A percentile compares a stretch with the other conserved stretches of the same genome.
Conservation (phyloP, 2,329 filamentous ascomycete genomes). For the Aspergillus eucalypticola region DNA sequence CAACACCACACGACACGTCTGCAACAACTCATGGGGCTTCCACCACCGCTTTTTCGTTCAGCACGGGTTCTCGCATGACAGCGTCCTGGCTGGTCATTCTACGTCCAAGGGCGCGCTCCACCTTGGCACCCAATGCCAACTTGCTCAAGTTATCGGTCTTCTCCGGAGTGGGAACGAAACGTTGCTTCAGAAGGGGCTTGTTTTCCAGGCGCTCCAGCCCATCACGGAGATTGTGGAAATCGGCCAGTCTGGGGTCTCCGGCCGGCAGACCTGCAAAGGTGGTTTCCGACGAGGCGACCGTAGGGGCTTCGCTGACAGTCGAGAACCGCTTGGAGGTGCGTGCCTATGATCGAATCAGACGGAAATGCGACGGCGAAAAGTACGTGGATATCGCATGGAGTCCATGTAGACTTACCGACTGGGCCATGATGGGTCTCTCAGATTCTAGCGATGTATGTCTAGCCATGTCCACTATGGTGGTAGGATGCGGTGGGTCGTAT, state of each 20-base stretch:
- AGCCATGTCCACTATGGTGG: constrained; percentile 29
- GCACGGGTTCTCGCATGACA: constrained; percentile 65
- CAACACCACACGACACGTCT: constrained; percentile 6
- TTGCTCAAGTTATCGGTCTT: constrained; percentile 82
- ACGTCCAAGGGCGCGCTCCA: constrained; percentile 81
- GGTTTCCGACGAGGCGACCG: constrained; percentile 48
- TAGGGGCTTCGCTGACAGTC: constrained; percentile 52
- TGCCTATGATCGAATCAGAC: constrained; percentile 36
- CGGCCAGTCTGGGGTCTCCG: constrained; percentile 56
- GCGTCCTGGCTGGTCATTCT: constrained; percentile 89
- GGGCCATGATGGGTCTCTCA: constrained; percentile 57
- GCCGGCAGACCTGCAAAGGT: constrained; percentile 43
- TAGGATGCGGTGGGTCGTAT: neutral
- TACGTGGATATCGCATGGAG: neutral
- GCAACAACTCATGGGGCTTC: constrained; percentile 20
- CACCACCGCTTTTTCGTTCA: constrained; percentile 41
- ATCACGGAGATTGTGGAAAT: constrained; percentile 74
- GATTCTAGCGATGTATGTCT: constrained; percentile 53
- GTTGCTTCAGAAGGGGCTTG: constrained; percentile 78
- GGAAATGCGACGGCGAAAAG: neutral
- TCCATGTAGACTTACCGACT: constrained; percentile 44
- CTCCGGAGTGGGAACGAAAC: constrained; percentile 74
- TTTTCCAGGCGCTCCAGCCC: constrained; percentile 87
- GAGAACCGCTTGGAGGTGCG: constrained; percentile 56
- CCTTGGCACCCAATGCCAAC: constrained; percentile 83